Base-by-base conservation (phyloP, 768 basidiomycete species). In the Mycena vitilis region DNA sequence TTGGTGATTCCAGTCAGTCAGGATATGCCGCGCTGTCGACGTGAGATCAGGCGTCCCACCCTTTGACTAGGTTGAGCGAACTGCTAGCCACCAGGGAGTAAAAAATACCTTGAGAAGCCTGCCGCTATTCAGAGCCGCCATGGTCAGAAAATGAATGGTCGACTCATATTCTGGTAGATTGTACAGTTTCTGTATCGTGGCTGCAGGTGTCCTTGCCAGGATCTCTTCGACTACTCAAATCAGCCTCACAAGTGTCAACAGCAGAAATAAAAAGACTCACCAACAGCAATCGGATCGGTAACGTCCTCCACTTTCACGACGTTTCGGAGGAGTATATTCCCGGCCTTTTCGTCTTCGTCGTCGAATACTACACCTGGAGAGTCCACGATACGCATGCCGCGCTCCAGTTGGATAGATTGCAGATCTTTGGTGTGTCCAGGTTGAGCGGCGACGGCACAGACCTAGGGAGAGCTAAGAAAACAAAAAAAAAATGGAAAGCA, bases 351-450 rank as follows among this genome's bases (percentile, higher is more conserved):
- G 55, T 89, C 86, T 64, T 93, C 89, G 63, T 95, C 94, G 68
- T 96, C 95, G 72, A 98, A 95, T 2, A 99, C 93, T n/a, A 99
- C 95, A 68, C 97, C 98, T 0, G 98, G 97, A 44, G 96, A 98
- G 79, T 99, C 98, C 8, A 99, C 86, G 42, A 99, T 91, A 63
- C 91, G 89, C 75, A 99, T 86, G 0, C 96, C 95, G 51, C 95
- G 93, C 78, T 99, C 97, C 5, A 99, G 85, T 69, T 95, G 94
- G 7, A 99, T 81, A 9, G 93, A 94, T 79, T 99, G 96, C 20
- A 98, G 82, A 36, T 95, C 93, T 66, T 94, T 93, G 9, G 97
- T 99, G 75, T 96, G 95, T 4, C 97, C 97, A 0, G 98, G 91
- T 73, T 95, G 95, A 12, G 96, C 94, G 16, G 96, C 97, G 7